Percentiles rank a stretch among this genome's conserved stretches.
Conservation (phyloP, 2,329 filamentous ascomycete genomes). For the Colletotrichum cereale region DNA sequence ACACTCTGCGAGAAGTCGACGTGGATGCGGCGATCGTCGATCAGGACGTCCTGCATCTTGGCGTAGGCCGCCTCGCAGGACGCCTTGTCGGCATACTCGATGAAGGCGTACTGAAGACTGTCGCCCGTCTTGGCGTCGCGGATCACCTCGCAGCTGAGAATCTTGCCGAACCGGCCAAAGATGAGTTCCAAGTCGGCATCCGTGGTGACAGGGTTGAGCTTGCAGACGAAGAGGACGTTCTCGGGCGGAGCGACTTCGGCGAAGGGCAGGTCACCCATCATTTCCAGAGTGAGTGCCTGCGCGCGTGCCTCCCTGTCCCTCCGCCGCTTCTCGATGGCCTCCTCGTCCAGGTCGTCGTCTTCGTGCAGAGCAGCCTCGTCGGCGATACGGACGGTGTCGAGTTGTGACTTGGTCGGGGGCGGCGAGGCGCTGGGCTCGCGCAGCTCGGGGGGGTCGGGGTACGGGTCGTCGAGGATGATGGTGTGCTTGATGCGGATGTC, state of each 20-base stretch:
- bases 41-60: constrained; percentile 98
- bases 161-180: constrained; percentile 95
- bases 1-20: constrained; percentile 99
- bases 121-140: constrained; percentile 94
- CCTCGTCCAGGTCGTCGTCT: constrained; percentile 78
- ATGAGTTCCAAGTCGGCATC: constrained; percentile 96
- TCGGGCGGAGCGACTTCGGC: constrained; percentile 97
- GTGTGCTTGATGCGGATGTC: constrained; percentile 97
- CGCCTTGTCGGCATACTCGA: constrained; percentile 93
- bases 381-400: constrained; percentile 91
- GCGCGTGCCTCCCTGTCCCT: constrained; percentile 92
- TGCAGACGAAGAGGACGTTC: constrained; percentile 98
- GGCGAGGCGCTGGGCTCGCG: constrained; percentile 85
- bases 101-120: constrained; percentile 96
- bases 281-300: constrained; percentile 94
- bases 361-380: constrained; percentile 87
- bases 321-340: constrained; percentile 82
- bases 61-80: constrained; percentile 96
- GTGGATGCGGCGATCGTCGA: constrained; percentile 97
- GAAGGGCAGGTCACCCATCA: constrained; percentile 97
- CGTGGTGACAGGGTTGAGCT: constrained; percentile 95
- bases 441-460: constrained; percentile 82
- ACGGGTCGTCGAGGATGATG: constrained; percentile 91
- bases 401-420: constrained; percentile 83
- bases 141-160: constrained; percentile 95